A percentile compares a stretch with the other conserved stretches of the same genome.
Evolutionary conservation across 495 filamentous ascomycete genomes (phyloP).

Genomic region (Xylaria telfairii): DNA sequence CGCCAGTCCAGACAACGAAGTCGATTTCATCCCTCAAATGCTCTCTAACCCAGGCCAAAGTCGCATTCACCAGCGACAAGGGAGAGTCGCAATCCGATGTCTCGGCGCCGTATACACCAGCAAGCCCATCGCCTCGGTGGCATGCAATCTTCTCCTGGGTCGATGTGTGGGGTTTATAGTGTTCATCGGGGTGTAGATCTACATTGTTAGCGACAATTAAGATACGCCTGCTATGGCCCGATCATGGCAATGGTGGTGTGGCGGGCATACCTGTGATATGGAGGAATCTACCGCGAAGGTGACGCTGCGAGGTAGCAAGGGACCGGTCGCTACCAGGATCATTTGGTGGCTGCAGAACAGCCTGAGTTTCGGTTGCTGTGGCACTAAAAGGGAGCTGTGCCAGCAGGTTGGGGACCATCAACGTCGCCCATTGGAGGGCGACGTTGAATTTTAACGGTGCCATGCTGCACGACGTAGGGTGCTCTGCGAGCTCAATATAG

Average conservation of each 20-base stretch:
- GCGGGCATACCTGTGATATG: slow-evolving; percentile 83
- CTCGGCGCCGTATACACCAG: slow-evolving; percentile 83
- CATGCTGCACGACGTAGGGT: slow-evolving; percentile 29
- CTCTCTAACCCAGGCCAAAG: slow-evolving; percentile 88
- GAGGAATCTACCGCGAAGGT: slow-evolving; percentile 82
- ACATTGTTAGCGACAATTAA: slow-evolving; percentile 26
- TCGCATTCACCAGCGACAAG: slow-evolving; percentile 78
- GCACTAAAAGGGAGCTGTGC: slow-evolving; percentile 35
- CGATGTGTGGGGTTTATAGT: slow-evolving; percentile 79
- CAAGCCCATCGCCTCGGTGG: slow-evolving; percentile 77
- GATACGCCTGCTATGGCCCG: slow-evolving; percentile 4
- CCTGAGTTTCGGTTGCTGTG: slow-evolving; percentile 36
- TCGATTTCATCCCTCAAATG: slow-evolving; percentile 85
- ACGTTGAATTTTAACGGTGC: slow-evolving; percentile 27
- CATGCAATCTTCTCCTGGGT: slow-evolving; percentile 72
- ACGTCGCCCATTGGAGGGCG: slow-evolving; percentile 27
- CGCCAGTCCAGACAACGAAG: slow-evolving; percentile 97
- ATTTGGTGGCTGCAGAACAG: slow-evolving; percentile 33
- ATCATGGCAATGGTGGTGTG: slow-evolving; percentile 21
- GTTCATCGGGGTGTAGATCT: slow-evolving; percentile 91
- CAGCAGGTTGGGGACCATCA: slow-evolving; percentile 36
- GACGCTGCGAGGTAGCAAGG: slow-evolving; percentile 43
- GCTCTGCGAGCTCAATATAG: slow-evolving; percentile 25
- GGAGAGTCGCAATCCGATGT: slow-evolving; percentile 90
- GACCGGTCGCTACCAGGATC: slow-evolving; percentile 23